Base-by-base conservation (phyloP, 1,284 basidiomycete genomes). In the Somion occarium region DNA sequence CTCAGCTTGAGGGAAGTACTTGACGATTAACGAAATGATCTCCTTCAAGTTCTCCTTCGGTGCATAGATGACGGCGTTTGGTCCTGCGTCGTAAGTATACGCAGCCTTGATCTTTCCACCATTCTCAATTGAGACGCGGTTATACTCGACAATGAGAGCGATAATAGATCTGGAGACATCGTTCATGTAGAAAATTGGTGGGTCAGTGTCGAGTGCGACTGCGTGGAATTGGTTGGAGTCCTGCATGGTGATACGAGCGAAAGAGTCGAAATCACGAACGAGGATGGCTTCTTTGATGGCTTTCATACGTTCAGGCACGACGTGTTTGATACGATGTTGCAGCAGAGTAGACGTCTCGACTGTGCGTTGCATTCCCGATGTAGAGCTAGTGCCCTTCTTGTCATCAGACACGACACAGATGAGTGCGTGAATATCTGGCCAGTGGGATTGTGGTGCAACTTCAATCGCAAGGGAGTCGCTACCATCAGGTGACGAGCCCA, bases 141-240 rank as follows among this genome's bases (percentile, higher is more conserved):
- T 99, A 73, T 95, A 85, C 72, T 98, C 97, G 52, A 92, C 88
- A 56, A 99, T 79, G 59, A 96, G 70, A 3, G 85, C 76, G 62
- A 97, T 91, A 71, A 98, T 91, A 24, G 89, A 71, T 25, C 88
- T 80, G 56, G 86, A 91, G 59, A 95, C 91, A 69, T 99, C 96
- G 76, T 98, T 99, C 83, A 99, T 88, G 78, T 99, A 99, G 70
- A 99, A 98, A 72, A 99, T 99, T 44, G 96, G 97, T 1, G 96
- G 97, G 44, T 88, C 80, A 0, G 96, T 99, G 73, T 99, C 97
- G 59, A 99, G 85, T 54, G 91, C 92, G 60, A 97, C 93, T 22
- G 96, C 95, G 68, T 99, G 96, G 83, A 99, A 99, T 73, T 93
- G 89, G 74, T 98, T 99, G 55, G 93, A 96, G 70, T 99, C 96